phyloP scores from a whole-genome alignment of 1,284 basidiomycete species.

The Tausonia pullulans region DNA sequence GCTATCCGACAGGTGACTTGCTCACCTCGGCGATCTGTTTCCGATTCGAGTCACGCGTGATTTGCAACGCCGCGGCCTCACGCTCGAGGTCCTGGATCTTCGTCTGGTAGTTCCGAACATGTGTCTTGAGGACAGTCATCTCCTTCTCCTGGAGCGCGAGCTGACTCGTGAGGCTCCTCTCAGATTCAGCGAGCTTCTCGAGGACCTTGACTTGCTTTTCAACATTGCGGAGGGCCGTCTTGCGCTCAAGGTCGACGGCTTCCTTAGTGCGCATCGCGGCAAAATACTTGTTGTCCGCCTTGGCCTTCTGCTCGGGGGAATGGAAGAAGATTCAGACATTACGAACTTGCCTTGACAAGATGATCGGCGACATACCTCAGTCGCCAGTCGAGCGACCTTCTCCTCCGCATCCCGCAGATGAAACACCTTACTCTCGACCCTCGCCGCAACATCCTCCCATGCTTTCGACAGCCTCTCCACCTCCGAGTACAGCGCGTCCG shows the following conservation, averaged over 20 bases:
- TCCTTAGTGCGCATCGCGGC: constrained; percentile 84
- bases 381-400: constrained; percentile 41
- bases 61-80: constrained; percentile 15
- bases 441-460: constrained; percentile 76
- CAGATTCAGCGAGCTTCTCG: constrained; percentile 56
- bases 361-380: constrained; percentile 26
- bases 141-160: constrained; percentile 47
- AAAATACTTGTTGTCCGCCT: constrained; percentile 91
- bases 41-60: not conserved
- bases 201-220: constrained; percentile 71
- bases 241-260: constrained; percentile 62
- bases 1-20: too few relatives aligned
- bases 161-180: constrained; percentile 49
- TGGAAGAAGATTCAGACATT: constrained; percentile 1
- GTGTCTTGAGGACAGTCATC: constrained; percentile 38
- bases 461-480: constrained; percentile 74
- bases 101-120: constrained; percentile 33
- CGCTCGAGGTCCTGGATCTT: constrained; percentile 36
- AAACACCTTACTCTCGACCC: constrained; percentile 72
- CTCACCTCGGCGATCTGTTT: too few relatives aligned
- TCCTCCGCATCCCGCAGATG: constrained; percentile 69
- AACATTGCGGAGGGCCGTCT: constrained; percentile 49
- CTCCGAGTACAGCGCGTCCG: constrained; percentile 70
- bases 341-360: not conserved
- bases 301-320: constrained; percentile 52